Base-by-base conservation (phyloP, 1,284 basidiomycete species). In the Leccinum angustisporum region DNA sequence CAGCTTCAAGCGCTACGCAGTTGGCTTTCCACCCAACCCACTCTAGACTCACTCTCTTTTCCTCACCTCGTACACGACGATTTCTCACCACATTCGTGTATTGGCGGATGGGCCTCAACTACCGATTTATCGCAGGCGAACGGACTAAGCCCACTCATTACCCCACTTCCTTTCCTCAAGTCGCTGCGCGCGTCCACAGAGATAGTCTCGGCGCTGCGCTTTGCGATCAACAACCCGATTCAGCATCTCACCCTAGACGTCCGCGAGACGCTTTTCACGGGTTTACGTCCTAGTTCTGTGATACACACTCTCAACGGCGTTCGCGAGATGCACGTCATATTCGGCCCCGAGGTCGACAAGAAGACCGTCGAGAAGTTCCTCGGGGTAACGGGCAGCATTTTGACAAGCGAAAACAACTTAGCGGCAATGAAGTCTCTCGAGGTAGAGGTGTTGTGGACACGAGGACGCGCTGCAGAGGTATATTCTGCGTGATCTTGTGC, bases 201-300 rank as follows among this genome's bases (percentile, higher is more conserved):
- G 51, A 57, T 68, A 1, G 61, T 61, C 18, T 63, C 64, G 0
- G 61, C 59, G 48, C 52, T 73, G n/a, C 64, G 63, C 33, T 54
- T 64, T 57, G 61, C 67, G 7, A 60, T 65, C 27, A 55, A 61
- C 25, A 63, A 59, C 18, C 60, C 67, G 0, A 71, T 74, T 30
- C 54, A 65, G 10, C 64, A 57, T n/a, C 78, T 84, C 13, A 76
- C 73, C 10, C 66, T 87, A 30, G 80, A 78, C 55, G 78, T 89
- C 43, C 81, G 79, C 57, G 79, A 76, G 11, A 88, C 86, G 1
- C 77, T 88, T 1, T 87, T 86, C 65, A 80, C 80, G 11, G 86
- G 86, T 0, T 73, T 88, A 43, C 79, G 84, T 9, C 86, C 86
- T 0, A 80, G 80, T 6, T 75, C 81, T 1, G 72, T 87, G 14